phyloP scores from a whole-genome alignment of 2,329 filamentous ascomycete genomes.

The Scopulariopsis brevicaulis region DNA sequence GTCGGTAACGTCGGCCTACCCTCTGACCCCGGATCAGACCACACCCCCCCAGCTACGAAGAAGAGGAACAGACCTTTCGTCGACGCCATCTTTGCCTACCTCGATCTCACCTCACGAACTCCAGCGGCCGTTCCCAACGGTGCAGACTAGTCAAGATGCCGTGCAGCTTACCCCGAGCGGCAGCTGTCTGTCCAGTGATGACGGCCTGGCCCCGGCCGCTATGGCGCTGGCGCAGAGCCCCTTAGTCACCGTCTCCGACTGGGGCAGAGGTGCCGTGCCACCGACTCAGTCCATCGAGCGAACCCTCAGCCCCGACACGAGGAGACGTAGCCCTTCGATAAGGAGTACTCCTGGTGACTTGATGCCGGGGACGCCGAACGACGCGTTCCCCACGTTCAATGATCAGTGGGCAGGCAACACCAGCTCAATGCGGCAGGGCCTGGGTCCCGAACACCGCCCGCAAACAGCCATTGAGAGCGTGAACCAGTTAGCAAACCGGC shows the following conservation, averaged over 20 bases:
- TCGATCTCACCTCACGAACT: slow-evolving; percentile 30
- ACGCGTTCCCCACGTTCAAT: slow-evolving; percentile 6
- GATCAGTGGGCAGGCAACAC: neutral
- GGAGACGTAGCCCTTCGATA: slow-evolving; percentile 17
- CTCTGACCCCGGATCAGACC: slow-evolving; percentile 40
- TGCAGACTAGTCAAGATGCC: slow-evolving; percentile 10
- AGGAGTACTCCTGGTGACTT: slow-evolving; percentile 26
- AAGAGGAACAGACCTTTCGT: neutral
- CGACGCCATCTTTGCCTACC: slow-evolving; percentile 13
- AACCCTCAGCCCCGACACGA: slow-evolving; percentile 16
- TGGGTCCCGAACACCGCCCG: slow-evolving; percentile 33
- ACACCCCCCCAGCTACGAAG: slow-evolving; percentile 25
- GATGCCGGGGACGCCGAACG: slow-evolving; percentile 15
- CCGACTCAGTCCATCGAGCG: slow-evolving; percentile 24
- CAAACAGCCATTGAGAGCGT: slow-evolving; percentile 30
- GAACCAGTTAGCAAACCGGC: slow-evolving; percentile 33
- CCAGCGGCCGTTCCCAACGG: slow-evolving; percentile 24
- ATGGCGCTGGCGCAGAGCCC: slow-evolving; percentile 37
- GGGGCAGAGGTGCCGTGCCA: slow-evolving; percentile 31
- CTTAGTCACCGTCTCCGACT: slow-evolving; percentile 43
- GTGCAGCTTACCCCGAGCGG: slow-evolving; percentile 36
- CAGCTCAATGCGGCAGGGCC: slow-evolving; percentile 17
- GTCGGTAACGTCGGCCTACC: slow-evolving; percentile 18
- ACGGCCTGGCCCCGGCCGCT: slow-evolving; percentile 23
- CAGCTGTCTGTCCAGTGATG: slow-evolving; percentile 38